Evolutionary conservation across 1,284 basidiomycete species (phyloP), one percentile per base, ranked within the genome.

Genomic region (Porphyrellus sp.): DNA sequence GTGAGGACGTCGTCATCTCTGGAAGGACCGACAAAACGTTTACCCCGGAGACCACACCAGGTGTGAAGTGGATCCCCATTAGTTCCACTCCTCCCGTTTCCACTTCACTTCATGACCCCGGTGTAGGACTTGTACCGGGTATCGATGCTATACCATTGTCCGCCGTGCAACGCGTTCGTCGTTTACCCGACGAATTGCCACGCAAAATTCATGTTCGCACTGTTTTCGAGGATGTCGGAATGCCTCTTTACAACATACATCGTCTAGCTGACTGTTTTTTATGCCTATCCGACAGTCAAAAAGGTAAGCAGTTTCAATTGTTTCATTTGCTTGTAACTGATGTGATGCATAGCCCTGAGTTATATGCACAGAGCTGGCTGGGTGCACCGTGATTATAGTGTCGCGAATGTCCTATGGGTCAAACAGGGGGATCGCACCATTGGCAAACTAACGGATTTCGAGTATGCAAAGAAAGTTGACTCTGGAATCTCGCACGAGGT

Each of bases 371-470:
- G 24, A 1, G 46, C 31, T 0, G 47, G 31, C 0, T 62, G 58
- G 58, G 52, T 62, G 2, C 54, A 61, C 9, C 41, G 37, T 1
- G 50, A 62, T 27, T 38, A 45, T 27, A 62, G 54, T n/a, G 9
- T 34, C 8, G n/a, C 25, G 5, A 60, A 59, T 16, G 18, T 54
- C 1, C 16, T 60, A 5, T 42, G 44, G 31, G 23, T 55, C 6
- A 5, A 40, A 31, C 5, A 27, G 8, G 20, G 18, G 5, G 33
- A 23, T 18, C 4, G 1, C 5, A 7, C 33, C 20, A 23, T 33
- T 8, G 46, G 56, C 21, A 57, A 57, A 18, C n/a, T 62, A 5
- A 13, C 13, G 8, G 56, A 62, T 40, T 24, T 61, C 1, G 51
- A 63, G n/a, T 61, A 42, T 23, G 51, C 53, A 5, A 59, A 63